Conservation (phyloP, 2,329 filamentous ascomycete species). For the Phyllosticta citribraziliensis region DNA sequence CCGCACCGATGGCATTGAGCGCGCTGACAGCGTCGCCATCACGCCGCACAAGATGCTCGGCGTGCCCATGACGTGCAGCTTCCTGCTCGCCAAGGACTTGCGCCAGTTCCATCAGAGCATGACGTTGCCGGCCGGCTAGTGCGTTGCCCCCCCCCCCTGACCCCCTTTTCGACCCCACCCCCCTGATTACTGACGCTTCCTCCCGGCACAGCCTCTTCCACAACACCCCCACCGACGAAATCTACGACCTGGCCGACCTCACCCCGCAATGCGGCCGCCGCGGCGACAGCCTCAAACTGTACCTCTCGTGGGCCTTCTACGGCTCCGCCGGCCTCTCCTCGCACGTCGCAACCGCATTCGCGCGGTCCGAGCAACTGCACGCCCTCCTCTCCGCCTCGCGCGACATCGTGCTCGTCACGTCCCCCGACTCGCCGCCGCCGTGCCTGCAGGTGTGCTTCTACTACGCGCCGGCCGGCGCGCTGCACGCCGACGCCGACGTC, state of each 20-base stretch:
- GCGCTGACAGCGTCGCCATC: conserved; percentile 73
- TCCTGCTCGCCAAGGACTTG: conserved; percentile 71
- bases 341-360: conserved; percentile 59
- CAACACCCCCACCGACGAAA: conserved; percentile 34
- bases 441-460: conserved; percentile 97
- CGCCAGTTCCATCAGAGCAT: conserved; percentile 71
- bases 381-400: conserved; percentile 43
- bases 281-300: conserved; percentile 78
- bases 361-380: conserved; percentile 60
- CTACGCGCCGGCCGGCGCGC: conserved; percentile 51
- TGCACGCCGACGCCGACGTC: conserved; percentile 34
- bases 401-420: conserved; percentile 56
- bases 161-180: not conserved
- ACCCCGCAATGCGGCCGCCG: conserved; percentile 88
- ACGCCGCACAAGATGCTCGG: conserved; percentile 98
- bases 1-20: conserved; percentile 60
- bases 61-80: conserved; percentile 81
- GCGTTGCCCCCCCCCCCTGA: not conserved
- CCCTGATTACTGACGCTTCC: not conserved
- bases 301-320: conserved; percentile 83
- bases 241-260: conserved; percentile 85
- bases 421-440: conserved; percentile 62
- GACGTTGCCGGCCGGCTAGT: conserved; percentile 74
- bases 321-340: conserved; percentile 62
- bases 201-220: conserved; percentile 33